A percentile compares a stretch with the other conserved stretches of the same genome.
Conservation (phyloP, 495 filamentous ascomycete species). For the Hypoxylon trugodes region DNA sequence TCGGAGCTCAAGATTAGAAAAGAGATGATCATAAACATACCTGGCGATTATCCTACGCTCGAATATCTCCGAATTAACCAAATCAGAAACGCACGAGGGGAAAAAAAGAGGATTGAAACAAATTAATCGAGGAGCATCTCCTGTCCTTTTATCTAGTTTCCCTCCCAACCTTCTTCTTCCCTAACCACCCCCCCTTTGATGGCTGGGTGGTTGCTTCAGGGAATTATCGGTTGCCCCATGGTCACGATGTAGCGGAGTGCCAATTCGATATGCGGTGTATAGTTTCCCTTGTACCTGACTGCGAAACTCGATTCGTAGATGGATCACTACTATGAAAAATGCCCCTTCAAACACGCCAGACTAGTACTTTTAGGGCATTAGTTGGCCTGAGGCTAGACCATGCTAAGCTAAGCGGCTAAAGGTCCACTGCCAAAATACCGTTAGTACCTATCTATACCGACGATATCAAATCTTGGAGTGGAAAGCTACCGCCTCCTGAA, state of each 20-base stretch:
- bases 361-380: conserved; percentile 34
- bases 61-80: conserved; percentile 6
- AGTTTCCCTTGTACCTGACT: conserved; percentile 27
- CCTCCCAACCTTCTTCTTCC: conserved; percentile 1
- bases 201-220: conserved; percentile 27
- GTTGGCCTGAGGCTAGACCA: conserved; percentile 30
- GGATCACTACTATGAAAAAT: conserved; percentile 16
- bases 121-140: conserved; percentile 6
- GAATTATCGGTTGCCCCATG: conserved; percentile 34
- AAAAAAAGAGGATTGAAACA: conserved; percentile 14
- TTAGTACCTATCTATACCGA: too few relatives aligned
- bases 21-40: conserved; percentile 35
- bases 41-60: conserved; percentile 11
- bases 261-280: conserved; percentile 39
- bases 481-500: neutral
- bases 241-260: conserved; percentile 33
- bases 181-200: conserved; percentile 1
- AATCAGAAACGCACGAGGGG: conserved; percentile 13
- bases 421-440: neutral
- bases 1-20: conserved; percentile 7
- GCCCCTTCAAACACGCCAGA: conserved; percentile 15
- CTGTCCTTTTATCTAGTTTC: conserved; percentile 36
- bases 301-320: conserved; percentile 14
- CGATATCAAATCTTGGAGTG: too few relatives aligned
- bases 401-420: conserved; percentile 27